Evolutionary conservation across 768 basidiomycete species (phyloP).

Genomic region (Peribolospora baueri): DNA sequence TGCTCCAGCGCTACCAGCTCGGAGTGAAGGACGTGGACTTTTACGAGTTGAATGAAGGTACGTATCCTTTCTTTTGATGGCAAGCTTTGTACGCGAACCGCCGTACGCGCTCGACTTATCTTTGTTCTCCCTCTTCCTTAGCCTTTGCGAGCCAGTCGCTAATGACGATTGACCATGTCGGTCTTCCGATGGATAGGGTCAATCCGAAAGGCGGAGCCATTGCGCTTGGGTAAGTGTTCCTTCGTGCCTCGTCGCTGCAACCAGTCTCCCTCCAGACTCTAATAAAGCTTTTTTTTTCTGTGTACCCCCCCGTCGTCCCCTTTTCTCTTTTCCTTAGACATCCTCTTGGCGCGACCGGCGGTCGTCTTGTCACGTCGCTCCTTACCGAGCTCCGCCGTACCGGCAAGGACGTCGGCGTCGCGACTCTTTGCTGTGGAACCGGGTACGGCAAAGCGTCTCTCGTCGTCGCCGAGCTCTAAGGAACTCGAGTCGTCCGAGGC

Average conservation of each 20-base stretch:
- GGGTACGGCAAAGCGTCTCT: constrained; percentile 32
- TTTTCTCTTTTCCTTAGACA: constrained; percentile 2
- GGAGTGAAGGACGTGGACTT: constrained; percentile 15
- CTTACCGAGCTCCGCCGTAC: constrained; percentile 51
- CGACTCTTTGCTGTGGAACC: constrained; percentile 73
- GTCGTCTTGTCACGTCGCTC: constrained; percentile 68
- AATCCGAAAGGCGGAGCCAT: constrained; percentile 25
- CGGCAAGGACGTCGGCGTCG: constrained; percentile 53
- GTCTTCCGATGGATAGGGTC: constrained; percentile 18
- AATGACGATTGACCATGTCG: constrained; percentile 21
- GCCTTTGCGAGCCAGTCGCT: constrained; percentile 21
- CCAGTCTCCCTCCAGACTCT: background rate
- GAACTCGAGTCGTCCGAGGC: too few relatives aligned
- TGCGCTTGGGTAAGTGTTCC: constrained; percentile 13
- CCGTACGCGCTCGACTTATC: too few relatives aligned
- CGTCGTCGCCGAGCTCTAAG: background rate
- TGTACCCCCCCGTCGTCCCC: background rate
- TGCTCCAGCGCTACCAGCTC: constrained; percentile 10
- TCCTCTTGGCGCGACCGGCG: constrained; percentile 27
- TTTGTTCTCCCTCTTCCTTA: background rate
- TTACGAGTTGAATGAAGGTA: constrained; percentile 18
- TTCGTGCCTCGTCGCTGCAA: background rate
- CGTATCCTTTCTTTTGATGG: constrained; percentile 1
- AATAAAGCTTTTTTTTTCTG: background rate
- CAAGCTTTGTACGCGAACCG: too few relatives aligned